Percentiles rank a stretch among this genome's conserved stretches.
These are phyloP conservation scores for Lactifluus piperatus DNA, from an alignment of 768 basidiomycete species.

Conservation along the genomic window DNA sequence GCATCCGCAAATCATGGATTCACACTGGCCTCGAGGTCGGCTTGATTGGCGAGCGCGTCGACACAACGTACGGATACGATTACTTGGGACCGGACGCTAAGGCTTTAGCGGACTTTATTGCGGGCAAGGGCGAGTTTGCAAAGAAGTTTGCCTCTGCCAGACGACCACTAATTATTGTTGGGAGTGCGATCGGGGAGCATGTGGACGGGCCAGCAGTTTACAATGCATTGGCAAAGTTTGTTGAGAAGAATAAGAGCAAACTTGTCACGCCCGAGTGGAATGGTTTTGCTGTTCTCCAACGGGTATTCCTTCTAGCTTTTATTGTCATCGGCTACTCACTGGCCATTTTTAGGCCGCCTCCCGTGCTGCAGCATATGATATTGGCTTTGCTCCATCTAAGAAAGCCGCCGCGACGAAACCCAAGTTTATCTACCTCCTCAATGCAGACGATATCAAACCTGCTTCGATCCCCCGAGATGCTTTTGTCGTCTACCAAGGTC, in stretches of 20 bases:
- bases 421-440: constrained; percentile 95
- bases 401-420: constrained; percentile 66
- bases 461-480: constrained; percentile 82
- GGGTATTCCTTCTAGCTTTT: constrained; percentile 44
- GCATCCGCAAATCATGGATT: constrained; percentile 92
- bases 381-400: constrained; percentile 85
- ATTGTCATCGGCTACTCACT: not conserved
- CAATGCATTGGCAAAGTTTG: constrained; percentile 69
- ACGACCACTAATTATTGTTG: constrained; percentile 88
- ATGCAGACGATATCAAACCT: constrained; percentile 90
- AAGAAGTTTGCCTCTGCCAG: constrained; percentile 84
- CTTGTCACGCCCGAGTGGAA: constrained; percentile 91
- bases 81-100: constrained; percentile 74
- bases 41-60: constrained; percentile 82
- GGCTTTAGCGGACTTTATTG: constrained; percentile 66
- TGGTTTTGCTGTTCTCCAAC: constrained; percentile 86
- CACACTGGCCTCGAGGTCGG: constrained; percentile 82
- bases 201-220: constrained; percentile 73
- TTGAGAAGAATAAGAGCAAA: constrained; percentile 63
- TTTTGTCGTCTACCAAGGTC: constrained; percentile 98
- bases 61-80: constrained; percentile 90
- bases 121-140: constrained; percentile 73
- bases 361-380: constrained; percentile 87
- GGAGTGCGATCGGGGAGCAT: constrained; percentile 80
- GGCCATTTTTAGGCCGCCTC: constrained; percentile 63